Percentiles rank a stretch among this genome's conserved stretches.
Conservation (phyloP, 495 filamentous ascomycete species). For the Talaromyces borbonicus region DNA sequence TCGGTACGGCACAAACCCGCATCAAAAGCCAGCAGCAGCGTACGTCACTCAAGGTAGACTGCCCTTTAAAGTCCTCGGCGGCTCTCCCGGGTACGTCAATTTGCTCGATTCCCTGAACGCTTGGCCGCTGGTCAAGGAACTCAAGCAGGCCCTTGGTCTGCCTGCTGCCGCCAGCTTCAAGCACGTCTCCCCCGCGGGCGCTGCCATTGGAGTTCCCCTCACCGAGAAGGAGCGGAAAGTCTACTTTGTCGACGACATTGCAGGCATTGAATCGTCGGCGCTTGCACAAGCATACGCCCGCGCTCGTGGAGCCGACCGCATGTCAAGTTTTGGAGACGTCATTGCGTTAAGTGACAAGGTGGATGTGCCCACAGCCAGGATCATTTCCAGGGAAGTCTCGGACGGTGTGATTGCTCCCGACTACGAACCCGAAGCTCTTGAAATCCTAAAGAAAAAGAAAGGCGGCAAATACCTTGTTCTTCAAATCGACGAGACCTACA, state of each 20-base stretch:
- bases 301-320: slow-evolving; percentile 88
- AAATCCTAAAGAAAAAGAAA: slow-evolving; percentile 96
- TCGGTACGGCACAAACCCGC: slow-evolving; percentile 92
- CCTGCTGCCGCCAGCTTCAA: slow-evolving; percentile 99
- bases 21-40: slow-evolving; percentile 90
- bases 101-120: slow-evolving; percentile 92
- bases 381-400: slow-evolving; percentile 94
- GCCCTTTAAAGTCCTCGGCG: slow-evolving; percentile 94
- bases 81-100: slow-evolving; percentile 93
- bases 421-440: slow-evolving; percentile 74
- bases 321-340: slow-evolving; percentile 95
- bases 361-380: slow-evolving; percentile 85
- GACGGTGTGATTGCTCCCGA: slow-evolving; percentile 90
- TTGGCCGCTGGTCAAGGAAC: slow-evolving; percentile 93
- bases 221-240: slow-evolving; percentile 84
- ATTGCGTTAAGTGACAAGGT: slow-evolving; percentile 86
- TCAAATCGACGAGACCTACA: slow-evolving; percentile 83
- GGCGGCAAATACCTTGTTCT: slow-evolving; percentile 93
- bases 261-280: slow-evolving; percentile 69
- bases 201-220: slow-evolving; percentile 82
- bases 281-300: slow-evolving; percentile 93
- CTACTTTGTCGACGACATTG: slow-evolving; percentile 96
- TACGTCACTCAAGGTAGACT: slow-evolving; percentile 60
- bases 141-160: slow-evolving; percentile 73
- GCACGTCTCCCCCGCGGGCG: slow-evolving; percentile 94